Conservation (phyloP, 2,329 filamentous ascomycete species). For the Trichothecium roseum region DNA sequence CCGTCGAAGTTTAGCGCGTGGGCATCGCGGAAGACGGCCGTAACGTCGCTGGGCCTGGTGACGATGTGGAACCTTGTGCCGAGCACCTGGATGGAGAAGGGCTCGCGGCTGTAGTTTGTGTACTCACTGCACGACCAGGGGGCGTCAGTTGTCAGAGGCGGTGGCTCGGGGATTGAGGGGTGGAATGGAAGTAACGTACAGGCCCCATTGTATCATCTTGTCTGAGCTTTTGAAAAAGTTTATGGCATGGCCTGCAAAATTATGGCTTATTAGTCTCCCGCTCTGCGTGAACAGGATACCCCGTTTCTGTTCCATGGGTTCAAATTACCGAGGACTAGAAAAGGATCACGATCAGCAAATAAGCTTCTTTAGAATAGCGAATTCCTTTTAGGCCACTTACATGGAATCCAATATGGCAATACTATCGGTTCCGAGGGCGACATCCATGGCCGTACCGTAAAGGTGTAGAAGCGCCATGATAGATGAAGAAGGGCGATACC, state of each 20-base stretch:
- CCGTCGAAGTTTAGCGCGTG: neutral
- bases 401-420: slow-evolving; percentile 1
- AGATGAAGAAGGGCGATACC: no score
- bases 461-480: no score
- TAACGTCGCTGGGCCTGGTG: neutral
- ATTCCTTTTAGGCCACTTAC: neutral
- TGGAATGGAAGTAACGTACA: neutral
- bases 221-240: neutral
- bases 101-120: neutral
- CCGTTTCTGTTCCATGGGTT: no score
- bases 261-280: neutral
- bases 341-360: neutral
- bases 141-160: neutral
- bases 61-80: slow-evolving; percentile 1
- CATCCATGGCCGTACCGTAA: neutral
- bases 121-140: neutral
- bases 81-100: neutral
- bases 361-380: neutral
- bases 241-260: neutral
- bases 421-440: neutral
- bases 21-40: neutral
- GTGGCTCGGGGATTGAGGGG: neutral
- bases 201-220: neutral
- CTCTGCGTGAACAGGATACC: no score
- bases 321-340: neutral